These are phyloP conservation scores for Pouteria campechiana DNA, from an alignment of 179 eudicot species.

Conservation along the genomic window DNA sequence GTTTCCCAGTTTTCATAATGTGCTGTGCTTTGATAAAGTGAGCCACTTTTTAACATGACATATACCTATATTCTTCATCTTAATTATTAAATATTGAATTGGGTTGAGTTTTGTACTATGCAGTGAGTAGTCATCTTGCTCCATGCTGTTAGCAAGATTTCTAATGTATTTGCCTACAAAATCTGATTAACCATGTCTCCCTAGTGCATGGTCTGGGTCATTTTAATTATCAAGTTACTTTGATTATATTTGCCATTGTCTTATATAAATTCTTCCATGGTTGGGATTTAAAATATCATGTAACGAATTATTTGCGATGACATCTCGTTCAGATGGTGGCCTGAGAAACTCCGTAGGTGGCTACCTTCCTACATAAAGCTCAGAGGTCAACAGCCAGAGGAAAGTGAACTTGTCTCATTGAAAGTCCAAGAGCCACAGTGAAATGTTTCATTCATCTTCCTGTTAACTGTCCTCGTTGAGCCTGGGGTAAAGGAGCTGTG, in stretches of 20 bases:
- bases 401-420: constrained; percentile 64
- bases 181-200: neutral
- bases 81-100: too few relatives aligned
- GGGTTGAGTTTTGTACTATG: too few relatives aligned
- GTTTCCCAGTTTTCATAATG: neutral
- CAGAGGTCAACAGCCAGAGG: constrained; percentile 62
- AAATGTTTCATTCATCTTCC: too few relatives aligned
- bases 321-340: constrained; percentile 58
- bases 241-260: neutral
- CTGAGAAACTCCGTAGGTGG: constrained; percentile 63
- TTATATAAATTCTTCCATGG: constrained; percentile 7
- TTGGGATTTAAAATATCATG: too few relatives aligned
- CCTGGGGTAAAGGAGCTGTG: too few relatives aligned
- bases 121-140: too few relatives aligned
- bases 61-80: too few relatives aligned
- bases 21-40: neutral
- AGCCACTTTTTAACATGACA: too few relatives aligned
- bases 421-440: constrained; percentile 45
- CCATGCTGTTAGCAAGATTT: too few relatives aligned
- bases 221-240: neutral
- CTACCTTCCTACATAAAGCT: constrained; percentile 37
- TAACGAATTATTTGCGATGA: too few relatives aligned
- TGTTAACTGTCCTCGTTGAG: too few relatives aligned
- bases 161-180: neutral
- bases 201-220: neutral